Evolutionary conservation across 1,139 yeast genomes (phyloP), one percentile per base, ranked within the genome.

Genomic region (Zygoascus sp.): DNA sequence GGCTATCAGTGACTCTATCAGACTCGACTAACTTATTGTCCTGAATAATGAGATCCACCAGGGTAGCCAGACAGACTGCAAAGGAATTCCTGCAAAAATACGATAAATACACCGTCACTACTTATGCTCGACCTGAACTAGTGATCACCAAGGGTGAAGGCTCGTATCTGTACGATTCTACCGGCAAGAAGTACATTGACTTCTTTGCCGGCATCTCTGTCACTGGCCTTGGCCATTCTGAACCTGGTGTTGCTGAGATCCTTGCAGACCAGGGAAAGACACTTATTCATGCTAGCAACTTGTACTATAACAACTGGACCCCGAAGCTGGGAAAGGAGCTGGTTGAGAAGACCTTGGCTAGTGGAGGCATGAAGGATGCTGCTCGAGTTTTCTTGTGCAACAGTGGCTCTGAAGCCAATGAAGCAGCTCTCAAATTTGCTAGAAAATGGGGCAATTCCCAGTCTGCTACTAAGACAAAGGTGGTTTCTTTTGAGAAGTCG

Each of bases 131-230:
- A 52, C 96, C 96, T n/a, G 70, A 76, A 46, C 48, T 64, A 28
- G 63, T 68, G 2, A 64, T 86, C 47, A 84, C 81, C 9, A 81
- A 77, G 49, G 96, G 95, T 15, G 70, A 81, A 58, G 95, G 95
- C 3, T 76, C 88, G 11, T 69, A 74, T 50, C 65, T 88, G 49
- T 86, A 82, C 72, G 98, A 92, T 62, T 68, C 84, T 46, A 90
- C 85, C 76, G 85, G 59, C 73, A 65, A 83, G 45, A 76, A 83
- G 61, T 92, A 84, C 63, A 75, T 92, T 46, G 98, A 92, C 64
- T 90, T 92, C 67, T 82, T 90, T 2, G 89, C 97, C 1, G 98
- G 98, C 44, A 89, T 92, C 56, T 97, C 98, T 1, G 98, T 92
- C 13, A 90, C 96, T n/a, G 82, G 86, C 1, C 72, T 92, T 53